phyloP scores from a whole-genome alignment of 2,329 filamentous ascomycete genomes.

The Diaporthe citri region DNA sequence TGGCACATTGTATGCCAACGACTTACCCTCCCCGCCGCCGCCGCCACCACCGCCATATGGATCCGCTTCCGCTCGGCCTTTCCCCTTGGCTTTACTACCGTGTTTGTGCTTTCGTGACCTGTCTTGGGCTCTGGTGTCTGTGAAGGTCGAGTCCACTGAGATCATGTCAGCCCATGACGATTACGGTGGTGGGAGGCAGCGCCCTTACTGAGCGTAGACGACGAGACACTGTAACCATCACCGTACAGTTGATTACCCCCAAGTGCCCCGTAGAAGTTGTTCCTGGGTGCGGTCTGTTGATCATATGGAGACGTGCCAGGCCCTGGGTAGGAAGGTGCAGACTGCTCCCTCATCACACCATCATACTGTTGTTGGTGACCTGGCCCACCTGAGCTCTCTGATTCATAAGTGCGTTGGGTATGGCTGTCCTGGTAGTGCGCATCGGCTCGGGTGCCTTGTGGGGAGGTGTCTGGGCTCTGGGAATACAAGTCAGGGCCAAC shows the following conservation, averaged over 20 bases:
- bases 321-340: not conserved
- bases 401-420: not conserved
- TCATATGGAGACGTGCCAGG: not conserved
- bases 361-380: slow-evolving; percentile 23
- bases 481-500: slow-evolving; percentile 7
- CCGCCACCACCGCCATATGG: not conserved
- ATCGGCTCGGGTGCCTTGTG: not conserved
- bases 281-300: not conserved
- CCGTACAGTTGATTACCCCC: slow-evolving; percentile 6
- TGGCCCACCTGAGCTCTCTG: not conserved
- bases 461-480: not conserved
- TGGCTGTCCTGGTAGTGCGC: not conserved
- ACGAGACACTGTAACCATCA: not conserved
- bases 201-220: slow-evolving; percentile 12
- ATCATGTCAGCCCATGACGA: not conserved
- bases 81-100: slow-evolving; percentile 14
- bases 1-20: not conserved
- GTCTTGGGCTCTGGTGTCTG: not conserved
- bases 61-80: slow-evolving; percentile 14
- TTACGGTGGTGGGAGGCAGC: not conserved
- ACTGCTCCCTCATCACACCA: not conserved
- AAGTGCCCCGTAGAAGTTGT: not conserved
- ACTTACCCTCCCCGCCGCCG: not conserved
- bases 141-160: not conserved
- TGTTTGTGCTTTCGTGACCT: slow-evolving; percentile 30